These are phyloP conservation scores for Candolleomyces efflorescens DNA, from an alignment of 768 basidiomycete species.

Conservation along the genomic window DNA sequence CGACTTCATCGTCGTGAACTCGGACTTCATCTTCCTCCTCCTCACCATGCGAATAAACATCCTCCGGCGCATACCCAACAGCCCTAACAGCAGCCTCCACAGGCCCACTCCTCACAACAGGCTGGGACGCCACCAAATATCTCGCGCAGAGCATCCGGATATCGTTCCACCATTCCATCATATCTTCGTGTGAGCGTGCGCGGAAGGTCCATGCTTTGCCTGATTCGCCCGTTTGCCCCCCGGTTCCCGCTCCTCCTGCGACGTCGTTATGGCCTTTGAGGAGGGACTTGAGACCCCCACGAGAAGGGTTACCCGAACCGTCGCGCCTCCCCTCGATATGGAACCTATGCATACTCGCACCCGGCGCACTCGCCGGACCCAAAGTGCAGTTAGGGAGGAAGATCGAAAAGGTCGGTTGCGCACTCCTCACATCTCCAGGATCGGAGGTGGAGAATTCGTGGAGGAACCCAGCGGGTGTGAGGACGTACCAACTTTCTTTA, in stretches of 20 bases:
- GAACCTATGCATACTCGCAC: slow-evolving; percentile 87
- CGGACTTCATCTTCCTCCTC: not conserved
- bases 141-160: slow-evolving; percentile 88
- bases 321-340: slow-evolving; percentile 92
- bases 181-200: slow-evolving; percentile 84
- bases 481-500: slow-evolving; percentile 83
- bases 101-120: slow-evolving; percentile 88
- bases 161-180: slow-evolving; percentile 99
- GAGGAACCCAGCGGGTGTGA: slow-evolving; percentile 94
- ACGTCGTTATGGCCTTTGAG: not conserved
- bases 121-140: slow-evolving; percentile 91
- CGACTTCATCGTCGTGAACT: not conserved
- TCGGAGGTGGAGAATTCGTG: slow-evolving; percentile 88
- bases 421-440: slow-evolving; percentile 29
- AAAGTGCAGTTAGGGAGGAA: slow-evolving; percentile 96
- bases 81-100: slow-evolving; percentile 89
- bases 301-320: slow-evolving; percentile 58
- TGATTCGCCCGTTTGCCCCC: slow-evolving; percentile 36
- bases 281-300: not conserved
- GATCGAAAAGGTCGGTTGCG: slow-evolving; percentile 73
- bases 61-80: slow-evolving; percentile 70
- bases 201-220: slow-evolving; percentile 83
- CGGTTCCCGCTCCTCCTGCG: slow-evolving; percentile 25
- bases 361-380: slow-evolving; percentile 75
- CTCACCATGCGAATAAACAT: not conserved